Base-by-base conservation (phyloP, 164 flowering plant genomes). In the Chloranthus sessilifolius region DNA sequence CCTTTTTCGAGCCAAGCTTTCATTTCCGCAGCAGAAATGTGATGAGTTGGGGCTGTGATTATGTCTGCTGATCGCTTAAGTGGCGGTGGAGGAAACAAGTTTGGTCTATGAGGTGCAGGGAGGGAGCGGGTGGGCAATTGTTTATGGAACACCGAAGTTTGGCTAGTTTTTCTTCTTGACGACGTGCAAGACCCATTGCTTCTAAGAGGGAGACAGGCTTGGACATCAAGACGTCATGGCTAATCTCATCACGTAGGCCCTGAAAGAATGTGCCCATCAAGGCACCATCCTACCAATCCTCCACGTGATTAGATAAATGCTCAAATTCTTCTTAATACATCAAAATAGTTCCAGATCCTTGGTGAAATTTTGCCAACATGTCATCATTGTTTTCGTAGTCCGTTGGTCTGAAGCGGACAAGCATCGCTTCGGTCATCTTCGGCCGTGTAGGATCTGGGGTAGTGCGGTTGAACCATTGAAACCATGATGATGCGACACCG, bases 251-350 rank as follows among this genome's bases (percentile, higher is more conserved):
- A 2, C 21, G 25, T 21, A 19, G 12, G 1, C 44, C 44, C 2
- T 21, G 24, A 10, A 41, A 1, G 25, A 41, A 20, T 4, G 44
- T 41, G 6, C 44, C 44, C 24, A 21, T 19, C 8, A 41, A 25
- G 10, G 2, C n/a, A 11, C 21, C 21, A 6, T 41, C 44, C 7
- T 9, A 6, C 25, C 25, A 41, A 19, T 25, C 44, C 21, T 41
- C 44, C 19, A 41, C 24, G 14, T 9, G 8, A 21, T 41, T 41
- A 19, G 24, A n/a, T 11, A 41, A 41, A 6, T 19, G 3, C n/a
- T 41, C 25, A 21, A 41, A 41, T 19, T 41, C 24, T 21, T 41
- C 44, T 20, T 41, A 14, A 41, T 41, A 41, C 19, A 8, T 41
- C 21, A 19, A 25, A 20, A 41, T 14, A 17, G 12, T 17, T 6